Conservation (phyloP, 805 yeast species). For the Nakazawaea siamensis region DNA sequence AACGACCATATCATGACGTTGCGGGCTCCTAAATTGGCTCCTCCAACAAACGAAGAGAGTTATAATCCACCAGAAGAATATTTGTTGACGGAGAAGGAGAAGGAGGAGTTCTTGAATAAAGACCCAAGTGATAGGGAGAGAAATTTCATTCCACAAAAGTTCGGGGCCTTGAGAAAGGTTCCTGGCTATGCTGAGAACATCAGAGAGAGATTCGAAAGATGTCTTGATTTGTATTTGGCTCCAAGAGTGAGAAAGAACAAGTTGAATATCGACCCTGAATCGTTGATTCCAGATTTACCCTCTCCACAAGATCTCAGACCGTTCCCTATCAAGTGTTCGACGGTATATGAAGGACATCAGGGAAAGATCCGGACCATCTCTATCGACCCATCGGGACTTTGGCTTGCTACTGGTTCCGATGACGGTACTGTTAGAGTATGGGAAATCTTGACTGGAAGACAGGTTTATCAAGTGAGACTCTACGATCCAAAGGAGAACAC, state of each 20-base stretch:
- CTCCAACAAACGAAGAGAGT: slow-evolving; percentile 94
- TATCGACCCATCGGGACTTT: slow-evolving; percentile 82
- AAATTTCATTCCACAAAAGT: slow-evolving; percentile 78
- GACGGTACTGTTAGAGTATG: slow-evolving; percentile 95
- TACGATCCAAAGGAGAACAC: slow-evolving; percentile 36
- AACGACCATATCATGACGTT: slow-evolving; percentile 82
- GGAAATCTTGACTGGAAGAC: slow-evolving; percentile 95
- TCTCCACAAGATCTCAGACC: slow-evolving; percentile 96
- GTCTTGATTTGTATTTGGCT: slow-evolving; percentile 87
- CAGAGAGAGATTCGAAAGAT: slow-evolving; percentile 89
- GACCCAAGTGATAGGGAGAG: slow-evolving; percentile 75
- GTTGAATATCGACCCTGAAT: slow-evolving; percentile 91
- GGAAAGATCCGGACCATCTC: slow-evolving; percentile 77
- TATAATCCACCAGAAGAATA: slow-evolving; percentile 98
- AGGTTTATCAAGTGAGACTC: slow-evolving; percentile 59
- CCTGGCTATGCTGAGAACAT: slow-evolving; percentile 86
- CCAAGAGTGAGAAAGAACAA: slow-evolving; percentile 92
- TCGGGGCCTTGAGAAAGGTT: slow-evolving; percentile 74
- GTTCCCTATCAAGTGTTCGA: slow-evolving; percentile 88
- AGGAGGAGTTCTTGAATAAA: slow-evolving; percentile 54
- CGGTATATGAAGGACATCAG: slow-evolving; percentile 73
- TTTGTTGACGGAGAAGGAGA: slow-evolving; percentile 71
- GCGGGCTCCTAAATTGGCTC: slow-evolving; percentile 92
- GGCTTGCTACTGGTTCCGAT: slow-evolving; percentile 97
- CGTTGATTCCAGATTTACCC: slow-evolving; percentile 91